Conservation (phyloP, 148 eudicot genomes). For the Vaccinium myrtillus region DNA sequence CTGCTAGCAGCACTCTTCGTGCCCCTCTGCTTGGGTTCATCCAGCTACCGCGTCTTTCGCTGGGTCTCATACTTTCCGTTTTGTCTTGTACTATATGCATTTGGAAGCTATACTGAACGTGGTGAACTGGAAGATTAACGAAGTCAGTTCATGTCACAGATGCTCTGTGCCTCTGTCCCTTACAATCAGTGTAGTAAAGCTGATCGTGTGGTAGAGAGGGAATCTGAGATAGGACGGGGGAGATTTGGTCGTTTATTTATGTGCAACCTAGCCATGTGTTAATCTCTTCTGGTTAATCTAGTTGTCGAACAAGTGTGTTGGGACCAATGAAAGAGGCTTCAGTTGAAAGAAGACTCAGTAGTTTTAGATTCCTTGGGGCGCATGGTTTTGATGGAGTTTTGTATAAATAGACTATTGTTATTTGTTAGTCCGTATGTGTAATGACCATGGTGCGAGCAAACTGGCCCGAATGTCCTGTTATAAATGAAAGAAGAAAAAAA, state of each 20-base stretch:
- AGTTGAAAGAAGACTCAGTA: neutral
- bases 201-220: neutral
- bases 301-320: neutral
- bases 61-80: conserved; percentile 27
- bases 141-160: neutral
- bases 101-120: conserved; percentile 9
- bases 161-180: neutral
- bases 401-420: neutral
- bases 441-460: no score
- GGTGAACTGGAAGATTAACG: neutral
- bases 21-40: conserved; percentile 20
- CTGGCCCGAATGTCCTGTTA: no score
- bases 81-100: conserved; percentile 11
- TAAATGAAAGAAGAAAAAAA: no score
- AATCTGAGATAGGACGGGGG: neutral
- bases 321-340: neutral
- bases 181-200: no score
- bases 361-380: no score
- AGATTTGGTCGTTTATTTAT: neutral
- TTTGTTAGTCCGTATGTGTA: no score
- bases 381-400: neutral
- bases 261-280: neutral
- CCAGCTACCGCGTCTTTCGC: neutral
- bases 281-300: neutral
- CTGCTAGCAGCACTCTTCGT: conserved; percentile 23